Percentiles rank a stretch among this genome's conserved stretches.
These are phyloP conservation scores for Marsdenia floribunda DNA, from an alignment of 257 asterid species.

Conservation along the genomic window DNA sequence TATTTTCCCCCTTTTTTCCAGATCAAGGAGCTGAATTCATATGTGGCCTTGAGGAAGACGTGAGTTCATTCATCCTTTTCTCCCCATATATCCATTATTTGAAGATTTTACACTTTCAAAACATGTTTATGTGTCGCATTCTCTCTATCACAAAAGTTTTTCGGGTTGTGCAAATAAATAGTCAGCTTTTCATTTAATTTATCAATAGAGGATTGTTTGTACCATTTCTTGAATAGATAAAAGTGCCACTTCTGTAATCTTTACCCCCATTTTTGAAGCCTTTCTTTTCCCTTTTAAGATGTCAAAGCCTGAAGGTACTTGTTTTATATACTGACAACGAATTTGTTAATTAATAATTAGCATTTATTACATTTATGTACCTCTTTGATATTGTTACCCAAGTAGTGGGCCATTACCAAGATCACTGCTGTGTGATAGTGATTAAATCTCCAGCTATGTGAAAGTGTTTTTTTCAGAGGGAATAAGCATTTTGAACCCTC, in stretches of 20 bases:
- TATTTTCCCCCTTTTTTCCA: conserved; percentile 33
- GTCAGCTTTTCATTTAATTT: background rate
- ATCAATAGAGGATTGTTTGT: too few relatives aligned
- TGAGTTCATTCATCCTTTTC: conserved; percentile 33
- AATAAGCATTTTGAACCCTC: conserved; percentile 4
- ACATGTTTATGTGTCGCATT: background rate
- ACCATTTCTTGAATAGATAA: background rate
- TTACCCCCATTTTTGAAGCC: background rate
- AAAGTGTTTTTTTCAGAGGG: background rate
- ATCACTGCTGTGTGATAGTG: background rate
- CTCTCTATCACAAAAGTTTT: background rate
- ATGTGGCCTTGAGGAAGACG: conserved; percentile 94
- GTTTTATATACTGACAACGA: background rate
- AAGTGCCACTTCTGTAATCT: background rate
- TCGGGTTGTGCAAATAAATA: background rate
- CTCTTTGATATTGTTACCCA: background rate
- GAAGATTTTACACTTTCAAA: too few relatives aligned
- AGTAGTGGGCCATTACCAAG: background rate
- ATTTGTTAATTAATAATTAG: background rate
- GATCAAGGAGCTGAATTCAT: conserved; percentile 95
- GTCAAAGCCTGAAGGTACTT: background rate
- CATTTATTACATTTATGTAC: background rate
- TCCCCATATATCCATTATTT: background rate
- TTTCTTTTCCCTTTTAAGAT: background rate
- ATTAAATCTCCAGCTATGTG: background rate